Base-by-base conservation (phyloP, 306 rosid genomes). In the Pyrus pyrifolia region DNA sequence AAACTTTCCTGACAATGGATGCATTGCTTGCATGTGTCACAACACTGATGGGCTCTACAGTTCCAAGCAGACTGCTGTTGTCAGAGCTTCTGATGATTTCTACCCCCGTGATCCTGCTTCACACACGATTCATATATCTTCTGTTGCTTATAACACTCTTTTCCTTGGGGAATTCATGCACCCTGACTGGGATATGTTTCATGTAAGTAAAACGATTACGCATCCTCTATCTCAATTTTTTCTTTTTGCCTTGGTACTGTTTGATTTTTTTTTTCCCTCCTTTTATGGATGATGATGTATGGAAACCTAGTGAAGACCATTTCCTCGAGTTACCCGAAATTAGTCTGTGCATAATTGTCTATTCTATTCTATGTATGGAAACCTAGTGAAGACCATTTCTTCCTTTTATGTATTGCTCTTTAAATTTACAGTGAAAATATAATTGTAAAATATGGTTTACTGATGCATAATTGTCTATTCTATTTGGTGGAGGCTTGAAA, bases 161-260 rank as follows among this genome's bases (percentile, higher is more conserved):
- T 96, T 96, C 86, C 98, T 96, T 18, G 98, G 99, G 60, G 99
- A 96, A 79, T 91, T 96, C 75, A 91, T 96, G 99, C 98, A 92
- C 57, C 96, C 99, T 51, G 99, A 96, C 65, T 96, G 99, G 98
- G 99, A 96, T 76, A 96, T 96, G 99, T 96, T 96, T 87, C 99
- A 92, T 60, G 97, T 95, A 80, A 89, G 97, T 87, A 19, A 30
- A 49, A 73, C 11, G 25, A 35, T 59, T 11, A 42, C 70, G 30
- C 35, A 35, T 25, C 45, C 44, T 55, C 30, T 8, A 67, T 44
- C 49, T 29, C 63, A 13, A 53, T 52, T 38, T 38, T 23, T 18
- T 59, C 68, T 33, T 55, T 33, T 25, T 57, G 66, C 53, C 38
- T 12, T 22, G 18, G 2, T 38, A 38, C 61, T 31, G 49, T 33